These are phyloP conservation scores for Rubus idaeus DNA, from an alignment of 306 rosid genomes.

Conservation along the genomic window DNA sequence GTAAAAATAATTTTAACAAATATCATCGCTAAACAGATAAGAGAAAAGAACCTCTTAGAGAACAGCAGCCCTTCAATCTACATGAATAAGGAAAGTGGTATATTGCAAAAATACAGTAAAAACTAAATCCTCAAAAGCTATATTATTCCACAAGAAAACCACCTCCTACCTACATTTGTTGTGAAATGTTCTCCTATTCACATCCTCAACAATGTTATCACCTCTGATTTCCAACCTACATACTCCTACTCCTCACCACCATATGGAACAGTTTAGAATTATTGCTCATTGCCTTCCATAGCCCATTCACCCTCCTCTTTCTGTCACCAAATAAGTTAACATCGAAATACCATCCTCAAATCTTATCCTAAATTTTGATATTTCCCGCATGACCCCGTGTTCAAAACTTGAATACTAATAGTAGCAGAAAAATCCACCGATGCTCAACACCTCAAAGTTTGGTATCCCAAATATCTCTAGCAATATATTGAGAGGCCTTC, in stretches of 20 bases:
- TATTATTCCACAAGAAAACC: background rate
- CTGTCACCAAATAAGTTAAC: background rate
- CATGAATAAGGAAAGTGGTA: background rate
- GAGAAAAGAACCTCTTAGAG: background rate
- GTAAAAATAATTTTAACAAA: background rate
- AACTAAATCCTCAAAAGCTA: background rate
- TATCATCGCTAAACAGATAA: slow-evolving; percentile 1
- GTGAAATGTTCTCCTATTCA: background rate
- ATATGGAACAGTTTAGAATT: background rate
- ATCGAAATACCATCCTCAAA: background rate
- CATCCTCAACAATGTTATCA: background rate
- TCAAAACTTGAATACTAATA: background rate
- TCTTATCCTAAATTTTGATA: background rate
- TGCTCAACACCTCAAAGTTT: background rate
- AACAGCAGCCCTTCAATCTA: background rate
- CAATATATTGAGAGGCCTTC: background rate
- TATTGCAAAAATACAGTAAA: background rate
- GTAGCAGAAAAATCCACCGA: background rate
- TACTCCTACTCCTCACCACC: slow-evolving; percentile 2
- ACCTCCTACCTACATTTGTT: background rate
- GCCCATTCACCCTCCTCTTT: background rate
- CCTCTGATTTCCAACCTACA: background rate
- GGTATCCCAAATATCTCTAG: background rate
- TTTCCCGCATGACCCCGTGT: background rate
- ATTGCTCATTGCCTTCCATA: background rate